A percentile compares a stretch with the other conserved stretches of the same genome.
These are phyloP conservation scores for Pleoardoris graminearum DNA, from an alignment of 2,329 filamentous ascomycete species.

Conservation along the genomic window DNA sequence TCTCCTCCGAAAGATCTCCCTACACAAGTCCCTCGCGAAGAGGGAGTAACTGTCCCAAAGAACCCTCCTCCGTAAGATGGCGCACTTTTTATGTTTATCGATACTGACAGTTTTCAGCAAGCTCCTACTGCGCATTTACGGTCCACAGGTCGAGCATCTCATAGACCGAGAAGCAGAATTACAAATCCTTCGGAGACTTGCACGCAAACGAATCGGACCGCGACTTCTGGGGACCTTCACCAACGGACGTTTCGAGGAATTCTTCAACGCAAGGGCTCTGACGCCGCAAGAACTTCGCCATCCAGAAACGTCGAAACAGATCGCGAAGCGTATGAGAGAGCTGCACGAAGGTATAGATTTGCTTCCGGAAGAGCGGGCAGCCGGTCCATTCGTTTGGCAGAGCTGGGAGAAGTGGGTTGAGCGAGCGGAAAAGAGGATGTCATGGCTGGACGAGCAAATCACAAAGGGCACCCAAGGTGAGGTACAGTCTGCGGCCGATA, in stretches of 20 bases:
- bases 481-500: conserved; percentile 49
- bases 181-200: conserved; percentile 80
- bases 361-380: conserved; percentile 73
- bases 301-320: conserved; percentile 83
- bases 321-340: conserved; percentile 96
- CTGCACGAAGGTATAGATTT: conserved; percentile 92
- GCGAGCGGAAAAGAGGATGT: conserved; percentile 64
- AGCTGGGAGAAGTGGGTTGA: conserved; percentile 95
- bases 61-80: conserved; percentile 58
- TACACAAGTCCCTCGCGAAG: conserved; percentile 41
- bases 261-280: conserved; percentile 80
- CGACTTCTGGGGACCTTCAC: conserved; percentile 87
- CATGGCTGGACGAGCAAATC: conserved; percentile 65
- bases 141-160: conserved; percentile 90
- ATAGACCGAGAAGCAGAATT: conserved; percentile 93
- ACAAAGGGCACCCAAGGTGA: conserved; percentile 33
- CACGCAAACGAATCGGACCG: conserved; percentile 90
- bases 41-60: conserved; percentile 43
- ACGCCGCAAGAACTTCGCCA: conserved; percentile 76
- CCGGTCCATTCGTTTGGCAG: conserved; percentile 80
- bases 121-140: conserved; percentile 87
- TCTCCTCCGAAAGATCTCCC: conserved; percentile 71
- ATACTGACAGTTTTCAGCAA: no score
- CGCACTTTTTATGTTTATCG: not conserved
- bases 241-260: conserved; percentile 96